Conservation (phyloP, 352 stramenopile genomes). For the Pilasporangium apinafurcum region DNA sequence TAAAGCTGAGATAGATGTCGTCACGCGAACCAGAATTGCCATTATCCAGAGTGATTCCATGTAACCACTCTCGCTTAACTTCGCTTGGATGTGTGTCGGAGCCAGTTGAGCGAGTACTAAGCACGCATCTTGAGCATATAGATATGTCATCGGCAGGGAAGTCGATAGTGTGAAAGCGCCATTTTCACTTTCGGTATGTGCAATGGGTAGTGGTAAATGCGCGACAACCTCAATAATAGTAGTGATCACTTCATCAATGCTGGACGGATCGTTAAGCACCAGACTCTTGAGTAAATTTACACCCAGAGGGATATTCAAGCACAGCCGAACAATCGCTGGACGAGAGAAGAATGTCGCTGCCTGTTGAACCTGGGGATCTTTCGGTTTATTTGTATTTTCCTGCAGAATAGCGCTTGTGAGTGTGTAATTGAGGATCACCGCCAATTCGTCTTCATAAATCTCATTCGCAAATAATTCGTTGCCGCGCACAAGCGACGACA, state of each 20-base stretch:
- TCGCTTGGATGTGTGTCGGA: constrained; percentile 25
- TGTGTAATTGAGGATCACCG: constrained; percentile 34
- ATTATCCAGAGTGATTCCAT: constrained; percentile 11
- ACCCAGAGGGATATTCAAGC: constrained; percentile 29
- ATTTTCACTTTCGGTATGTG: constrained; percentile 24
- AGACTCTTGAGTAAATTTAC: constrained; percentile 31
- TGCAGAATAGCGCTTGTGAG: constrained; percentile 28
- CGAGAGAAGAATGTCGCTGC: not conserved
- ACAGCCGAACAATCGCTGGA: constrained; percentile 5
- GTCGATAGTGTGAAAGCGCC: constrained; percentile 8
- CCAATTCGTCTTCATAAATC: constrained; percentile 56
- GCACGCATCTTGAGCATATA: constrained; percentile 15
- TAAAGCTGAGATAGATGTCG: constrained; percentile 7
- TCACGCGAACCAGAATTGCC: constrained; percentile 15
- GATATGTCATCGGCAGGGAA: constrained; percentile 1
- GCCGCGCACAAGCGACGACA: not conserved
- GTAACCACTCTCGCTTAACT: constrained; percentile 15
- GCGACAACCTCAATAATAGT: constrained; percentile 23
- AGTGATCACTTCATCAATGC: constrained; percentile 27
- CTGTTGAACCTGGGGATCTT: no score
- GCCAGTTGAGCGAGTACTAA: constrained; percentile 25
- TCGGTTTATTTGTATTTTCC: no score
- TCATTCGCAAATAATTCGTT: constrained; percentile 47
- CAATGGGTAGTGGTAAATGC: constrained; percentile 2
- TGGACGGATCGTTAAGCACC: constrained; percentile 42